Percentiles rank a stretch among this genome's conserved stretches.
phyloP scores from a whole-genome alignment of 208 protist genomes.

The Acanthamoeba royreba region DNA sequence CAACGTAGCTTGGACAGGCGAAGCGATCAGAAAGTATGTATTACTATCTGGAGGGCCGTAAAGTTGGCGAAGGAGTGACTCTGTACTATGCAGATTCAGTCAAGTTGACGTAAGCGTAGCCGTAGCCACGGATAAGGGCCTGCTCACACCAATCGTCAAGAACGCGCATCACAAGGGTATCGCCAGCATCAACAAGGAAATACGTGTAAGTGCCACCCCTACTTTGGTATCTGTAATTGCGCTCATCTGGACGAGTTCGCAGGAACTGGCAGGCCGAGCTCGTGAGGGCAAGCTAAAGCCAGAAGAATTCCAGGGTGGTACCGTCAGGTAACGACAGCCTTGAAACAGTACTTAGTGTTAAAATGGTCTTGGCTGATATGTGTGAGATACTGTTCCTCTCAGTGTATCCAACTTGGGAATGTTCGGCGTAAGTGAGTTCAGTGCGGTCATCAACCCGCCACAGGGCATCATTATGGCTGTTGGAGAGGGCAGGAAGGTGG shows the following conservation, averaged over 20 bases:
- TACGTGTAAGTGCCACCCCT: conserved; percentile 89
- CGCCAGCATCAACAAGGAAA: conserved; percentile 85
- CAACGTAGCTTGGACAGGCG: conserved; percentile 91
- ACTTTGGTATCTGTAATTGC: too few species aligned
- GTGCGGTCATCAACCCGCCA: conserved; percentile 96
- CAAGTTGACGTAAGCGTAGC: conserved; percentile 93
- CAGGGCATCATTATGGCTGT: conserved; percentile 95
- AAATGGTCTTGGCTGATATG: conserved; percentile 49
- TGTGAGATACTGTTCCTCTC: conserved; percentile 77
- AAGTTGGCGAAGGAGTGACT: neutral
- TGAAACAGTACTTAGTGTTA: too few species aligned
- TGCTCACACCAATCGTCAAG: conserved; percentile 94
- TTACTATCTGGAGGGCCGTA: too few species aligned
- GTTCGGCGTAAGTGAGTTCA: conserved; percentile 92
- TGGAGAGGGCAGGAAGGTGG: conserved; percentile 80
- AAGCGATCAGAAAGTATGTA: conserved; percentile 86
- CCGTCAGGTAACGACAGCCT: too few species aligned
- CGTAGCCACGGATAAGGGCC: conserved; percentile 91
- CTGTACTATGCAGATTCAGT: conserved; percentile 62
- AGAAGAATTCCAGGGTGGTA: conserved; percentile 88
- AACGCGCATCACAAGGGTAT: conserved; percentile 89
- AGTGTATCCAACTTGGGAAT: conserved; percentile 95
- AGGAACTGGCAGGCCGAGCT: conserved; percentile 82
- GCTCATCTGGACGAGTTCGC: conserved; percentile 37
- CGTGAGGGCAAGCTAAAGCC: conserved; percentile 74